These are phyloP conservation scores for Citrus reticulata DNA, from an alignment of 345 rosid genomes.

Conservation along the genomic window DNA sequence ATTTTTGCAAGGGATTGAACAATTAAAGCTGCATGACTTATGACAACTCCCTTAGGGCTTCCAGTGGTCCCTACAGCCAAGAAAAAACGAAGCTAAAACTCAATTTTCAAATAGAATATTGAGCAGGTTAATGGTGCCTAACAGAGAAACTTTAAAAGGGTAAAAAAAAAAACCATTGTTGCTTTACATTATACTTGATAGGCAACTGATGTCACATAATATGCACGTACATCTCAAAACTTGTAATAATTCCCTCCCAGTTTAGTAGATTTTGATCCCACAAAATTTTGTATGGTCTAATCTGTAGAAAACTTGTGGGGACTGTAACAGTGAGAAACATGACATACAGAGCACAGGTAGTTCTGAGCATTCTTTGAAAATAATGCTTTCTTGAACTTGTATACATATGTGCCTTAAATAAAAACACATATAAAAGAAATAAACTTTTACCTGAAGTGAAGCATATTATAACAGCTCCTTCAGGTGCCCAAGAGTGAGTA, in stretches of 20 bases:
- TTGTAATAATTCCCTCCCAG: neutral
- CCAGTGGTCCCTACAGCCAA: slow-evolving; percentile 75
- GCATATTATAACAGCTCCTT: slow-evolving; percentile 70
- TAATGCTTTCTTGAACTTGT: neutral
- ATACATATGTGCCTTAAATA: neutral
- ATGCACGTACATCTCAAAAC: neutral
- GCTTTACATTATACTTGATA: neutral
- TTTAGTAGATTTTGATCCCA: neutral
- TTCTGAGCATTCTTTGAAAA: neutral
- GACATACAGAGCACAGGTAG: neutral
- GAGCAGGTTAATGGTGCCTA: neutral
- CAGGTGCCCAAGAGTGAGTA: slow-evolving; percentile 58
- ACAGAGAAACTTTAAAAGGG: neutral
- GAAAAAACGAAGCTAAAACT: neutral
- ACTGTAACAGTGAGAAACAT: neutral
- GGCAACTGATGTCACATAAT: neutral
- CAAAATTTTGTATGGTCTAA: neutral
- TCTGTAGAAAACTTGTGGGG: neutral
- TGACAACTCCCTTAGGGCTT: slow-evolving; percentile 73
- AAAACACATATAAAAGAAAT: neutral
- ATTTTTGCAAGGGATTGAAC: slow-evolving; percentile 85
- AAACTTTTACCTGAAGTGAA: slow-evolving; percentile 67
- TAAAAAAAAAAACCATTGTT: neutral
- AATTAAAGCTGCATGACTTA: slow-evolving; percentile 70
- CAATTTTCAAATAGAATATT: neutral